A percentile compares a stretch with the other conserved stretches of the same genome.
Conservation (phyloP, 495 filamentous ascomycete genomes). For the Talaromyces trachyspermus region DNA sequence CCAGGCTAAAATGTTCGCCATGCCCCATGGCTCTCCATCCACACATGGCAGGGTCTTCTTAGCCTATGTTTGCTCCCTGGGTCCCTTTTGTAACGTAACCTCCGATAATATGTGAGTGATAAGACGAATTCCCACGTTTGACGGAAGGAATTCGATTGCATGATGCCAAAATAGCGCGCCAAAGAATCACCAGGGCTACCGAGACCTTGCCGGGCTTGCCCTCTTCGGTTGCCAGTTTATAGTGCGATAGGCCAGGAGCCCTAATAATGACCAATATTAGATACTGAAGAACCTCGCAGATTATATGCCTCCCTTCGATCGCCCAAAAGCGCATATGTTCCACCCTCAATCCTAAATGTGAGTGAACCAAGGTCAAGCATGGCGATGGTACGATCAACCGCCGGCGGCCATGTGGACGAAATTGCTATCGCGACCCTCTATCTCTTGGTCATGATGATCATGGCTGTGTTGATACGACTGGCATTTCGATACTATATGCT, state of each 20-base stretch:
- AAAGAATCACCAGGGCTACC: neutral
- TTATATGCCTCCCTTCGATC: no score
- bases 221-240: no score
- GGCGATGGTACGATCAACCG: neutral
- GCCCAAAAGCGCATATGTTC: no score
- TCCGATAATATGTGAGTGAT: neutral
- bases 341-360: neutral
- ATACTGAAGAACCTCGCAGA: neutral
- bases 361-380: neutral
- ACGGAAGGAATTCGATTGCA: no score
- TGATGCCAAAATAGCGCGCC: neutral
- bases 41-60: neutral
- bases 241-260: no score
- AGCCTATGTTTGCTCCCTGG: neutral
- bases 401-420: neutral
- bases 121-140: neutral
- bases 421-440: constrained; percentile 10
- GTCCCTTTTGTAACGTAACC: neutral
- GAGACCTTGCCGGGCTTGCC: neutral
- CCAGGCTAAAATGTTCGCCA: no score
- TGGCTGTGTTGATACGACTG: constrained; percentile 11
- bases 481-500: constrained; percentile 10
- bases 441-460: constrained; percentile 11
- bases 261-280: neutral
- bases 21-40: neutral